These are phyloP conservation scores for Rhodamnia argentea DNA, from an alignment of 345 rosid genomes.

Conservation along the genomic window DNA sequence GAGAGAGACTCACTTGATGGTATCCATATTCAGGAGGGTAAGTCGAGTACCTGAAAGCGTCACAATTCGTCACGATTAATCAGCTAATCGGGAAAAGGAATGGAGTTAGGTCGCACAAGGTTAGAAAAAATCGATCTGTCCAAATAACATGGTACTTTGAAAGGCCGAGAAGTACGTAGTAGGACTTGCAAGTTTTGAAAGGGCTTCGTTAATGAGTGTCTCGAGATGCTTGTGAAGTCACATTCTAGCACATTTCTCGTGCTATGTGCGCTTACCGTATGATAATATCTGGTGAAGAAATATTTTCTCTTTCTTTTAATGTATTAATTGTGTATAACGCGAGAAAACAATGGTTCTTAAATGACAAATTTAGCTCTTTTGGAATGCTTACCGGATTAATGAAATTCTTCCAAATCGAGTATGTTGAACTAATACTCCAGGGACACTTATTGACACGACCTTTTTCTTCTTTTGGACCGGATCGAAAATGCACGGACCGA, in stretches of 20 bases:
- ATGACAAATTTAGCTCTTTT: not conserved
- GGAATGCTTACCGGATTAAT: not conserved
- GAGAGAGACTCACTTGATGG: constrained; percentile 47
- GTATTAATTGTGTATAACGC: not conserved
- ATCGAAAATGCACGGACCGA: not conserved
- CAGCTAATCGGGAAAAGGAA: not conserved
- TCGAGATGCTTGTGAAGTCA: not conserved
- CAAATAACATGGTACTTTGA: not conserved
- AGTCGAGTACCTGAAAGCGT: constrained; percentile 47
- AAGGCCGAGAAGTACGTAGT: not conserved
- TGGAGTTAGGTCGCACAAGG: not conserved
- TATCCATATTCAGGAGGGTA: constrained; percentile 65
- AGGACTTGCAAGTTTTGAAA: not conserved
- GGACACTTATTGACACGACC: not conserved
- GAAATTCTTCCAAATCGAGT: not conserved
- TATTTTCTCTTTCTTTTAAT: not conserved
- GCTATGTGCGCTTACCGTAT: no score
- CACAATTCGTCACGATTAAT: not conserved
- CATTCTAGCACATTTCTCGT: not conserved
- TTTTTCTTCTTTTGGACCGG: not conserved
- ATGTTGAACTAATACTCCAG: not conserved
- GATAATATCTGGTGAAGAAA: not conserved
- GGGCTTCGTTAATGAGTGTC: not conserved
- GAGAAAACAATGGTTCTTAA: not conserved
- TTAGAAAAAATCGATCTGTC: not conserved